These are phyloP conservation scores for Gastrolobium bilobum DNA, from an alignment of 306 rosid genomes.

Conservation along the genomic window DNA sequence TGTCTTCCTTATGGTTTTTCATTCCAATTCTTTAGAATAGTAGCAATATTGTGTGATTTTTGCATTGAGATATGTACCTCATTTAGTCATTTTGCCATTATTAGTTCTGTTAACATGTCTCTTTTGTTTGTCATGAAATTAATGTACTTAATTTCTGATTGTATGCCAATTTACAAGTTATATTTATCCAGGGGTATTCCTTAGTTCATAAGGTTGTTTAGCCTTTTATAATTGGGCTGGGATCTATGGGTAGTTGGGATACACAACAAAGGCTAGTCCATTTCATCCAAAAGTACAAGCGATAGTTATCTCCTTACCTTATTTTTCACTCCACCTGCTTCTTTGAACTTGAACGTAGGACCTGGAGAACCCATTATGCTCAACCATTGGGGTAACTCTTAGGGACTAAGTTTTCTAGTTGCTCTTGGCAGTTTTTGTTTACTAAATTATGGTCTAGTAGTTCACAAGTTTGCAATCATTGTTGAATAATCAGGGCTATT, in stretches of 20 bases:
- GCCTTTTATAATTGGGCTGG: slow-evolving; percentile 21
- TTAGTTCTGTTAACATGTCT: slow-evolving; percentile 30
- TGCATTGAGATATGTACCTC: background rate
- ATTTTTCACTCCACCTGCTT: slow-evolving; percentile 24
- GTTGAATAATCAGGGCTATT: slow-evolving; percentile 13
- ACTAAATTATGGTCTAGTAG: background rate
- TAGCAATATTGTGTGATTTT: slow-evolving; percentile 34
- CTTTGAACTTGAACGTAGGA: slow-evolving; percentile 12
- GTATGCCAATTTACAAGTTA: slow-evolving; percentile 23
- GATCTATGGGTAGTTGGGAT: slow-evolving; percentile 10
- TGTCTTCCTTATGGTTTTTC: slow-evolving; percentile 39
- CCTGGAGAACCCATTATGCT: background rate
- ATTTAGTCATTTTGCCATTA: slow-evolving; percentile 14
- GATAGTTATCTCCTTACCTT: slow-evolving; percentile 16
- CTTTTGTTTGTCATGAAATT: slow-evolving; percentile 9
- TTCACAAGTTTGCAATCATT: background rate
- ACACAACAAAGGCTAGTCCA: slow-evolving; percentile 6
- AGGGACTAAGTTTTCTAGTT: slow-evolving; percentile 10
- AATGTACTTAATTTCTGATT: slow-evolving; percentile 6
- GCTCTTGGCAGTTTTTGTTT: background rate
- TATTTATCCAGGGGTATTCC: slow-evolving; percentile 22
- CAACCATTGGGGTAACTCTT: slow-evolving; percentile 12
- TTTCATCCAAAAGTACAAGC: slow-evolving; percentile 23
- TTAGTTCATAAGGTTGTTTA: slow-evolving; percentile 22
- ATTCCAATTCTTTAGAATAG: slow-evolving; percentile 12